Evolutionary conservation across 1,284 basidiomycete species (phyloP), one percentile per base, ranked within the genome.

Genomic region (Sparassis latifolia): DNA sequence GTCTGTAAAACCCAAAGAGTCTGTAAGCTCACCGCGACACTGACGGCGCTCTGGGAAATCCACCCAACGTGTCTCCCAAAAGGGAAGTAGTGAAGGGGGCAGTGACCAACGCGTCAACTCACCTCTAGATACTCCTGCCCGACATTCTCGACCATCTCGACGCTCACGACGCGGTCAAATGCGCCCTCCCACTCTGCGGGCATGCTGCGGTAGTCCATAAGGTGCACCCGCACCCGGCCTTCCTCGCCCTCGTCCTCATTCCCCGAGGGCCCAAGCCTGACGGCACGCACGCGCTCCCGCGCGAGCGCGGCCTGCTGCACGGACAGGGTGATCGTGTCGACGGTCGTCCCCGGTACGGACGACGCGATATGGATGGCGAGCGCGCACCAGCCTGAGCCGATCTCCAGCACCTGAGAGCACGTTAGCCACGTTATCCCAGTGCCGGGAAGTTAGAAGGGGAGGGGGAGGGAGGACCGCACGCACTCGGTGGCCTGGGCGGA

Each of bases 141-240:
- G 5, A 92, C 87, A 0, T 82, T 82, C 64, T 91, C 88, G 10
- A 91, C 77, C 87, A 92, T 90, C 69, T 90, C 88, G 40, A 89
- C 74, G 53, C 84, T 86, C 27, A 91, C 74, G 9, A 91, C 73
- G 2, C 87, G 69, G 62, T 90, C 87, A 62, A 91, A 90, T 5
- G 65, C 57, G 29, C 77, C 76, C 51, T 76, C 67, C 85, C 86
- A 89, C 33, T 77, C 76, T 1, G 64, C 48, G 1, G 85, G 84
- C 73, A 88, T 78, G 46, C 73, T 69, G 20, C 79, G 69, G 62
- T 90, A 92, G 62, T 92, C 89, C 76, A 91, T 78, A 32, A 90
- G 67, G 66, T 91, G 87, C 6, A 91, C 84, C 9, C 66, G 73
- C 48, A 92, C 80, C 27, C 78, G 69, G 6, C 35, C 35, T 7